Evolutionary conservation across 2,329 filamentous ascomycete species (phyloP).

Genomic region (Teratosphaeria viscida): DNA sequence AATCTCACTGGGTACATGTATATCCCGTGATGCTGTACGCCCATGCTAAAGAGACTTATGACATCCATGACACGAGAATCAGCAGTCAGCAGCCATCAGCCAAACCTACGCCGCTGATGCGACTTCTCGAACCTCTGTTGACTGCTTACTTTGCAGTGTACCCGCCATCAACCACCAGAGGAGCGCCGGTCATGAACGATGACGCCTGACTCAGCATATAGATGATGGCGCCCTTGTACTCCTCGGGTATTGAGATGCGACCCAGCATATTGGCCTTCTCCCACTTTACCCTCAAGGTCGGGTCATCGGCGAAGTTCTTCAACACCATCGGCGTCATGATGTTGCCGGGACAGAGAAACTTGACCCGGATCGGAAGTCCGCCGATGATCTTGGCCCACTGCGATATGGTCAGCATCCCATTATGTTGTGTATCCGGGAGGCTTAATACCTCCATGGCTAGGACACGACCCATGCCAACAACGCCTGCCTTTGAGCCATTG

Average conservation of each 20-base stretch:
- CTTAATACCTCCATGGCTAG: slow-evolving; percentile 34
- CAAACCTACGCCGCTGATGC: no score
- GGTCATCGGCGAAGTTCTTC: slow-evolving; percentile 22
- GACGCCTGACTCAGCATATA: slow-evolving; percentile 22
- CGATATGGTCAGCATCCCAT: neutral
- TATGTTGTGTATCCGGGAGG: neutral
- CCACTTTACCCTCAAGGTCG: slow-evolving; percentile 19
- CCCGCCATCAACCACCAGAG: slow-evolving; percentile 22
- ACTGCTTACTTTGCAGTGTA: neutral
- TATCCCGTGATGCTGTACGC: no score
- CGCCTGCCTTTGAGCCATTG: slow-evolving; percentile 45
- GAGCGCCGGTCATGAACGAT: slow-evolving; percentile 18
- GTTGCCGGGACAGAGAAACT: slow-evolving; percentile 25
- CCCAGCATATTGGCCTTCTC: slow-evolving; percentile 25
- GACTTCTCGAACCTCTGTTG: neutral
- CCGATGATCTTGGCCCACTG: slow-evolving; percentile 20
- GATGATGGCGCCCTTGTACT: slow-evolving; percentile 21
- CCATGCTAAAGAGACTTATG: neutral
- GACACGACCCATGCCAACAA: slow-evolving; percentile 41
- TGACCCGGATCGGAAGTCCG: slow-evolving; percentile 23
- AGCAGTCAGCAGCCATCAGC: neutral
- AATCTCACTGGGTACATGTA: no score
- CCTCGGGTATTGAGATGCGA: slow-evolving; percentile 17
- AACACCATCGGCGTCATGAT: slow-evolving; percentile 27
- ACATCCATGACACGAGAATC: neutral